Evolutionary conservation across 2,329 filamentous ascomycete genomes (phyloP), one percentile per base, ranked within the genome.

Genomic region (Elsinoe ampelina): DNA sequence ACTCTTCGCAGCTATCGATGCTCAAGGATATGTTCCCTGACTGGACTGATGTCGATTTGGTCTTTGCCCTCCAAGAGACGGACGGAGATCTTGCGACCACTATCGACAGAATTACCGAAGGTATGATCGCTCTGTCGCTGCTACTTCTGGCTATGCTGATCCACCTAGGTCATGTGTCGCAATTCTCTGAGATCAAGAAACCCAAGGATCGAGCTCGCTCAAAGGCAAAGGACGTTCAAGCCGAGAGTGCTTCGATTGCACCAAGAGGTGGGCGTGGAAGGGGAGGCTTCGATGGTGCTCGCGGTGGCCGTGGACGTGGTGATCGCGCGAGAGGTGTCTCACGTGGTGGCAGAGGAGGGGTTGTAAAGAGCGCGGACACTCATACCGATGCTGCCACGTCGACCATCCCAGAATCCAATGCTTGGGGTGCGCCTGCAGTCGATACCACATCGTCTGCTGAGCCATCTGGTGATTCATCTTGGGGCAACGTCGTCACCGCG

Each of bases 11-110:
- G 75, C 81, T 95, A 65, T 78, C 79, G 61, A 83, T 85, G 67
- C 84, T 98, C 71, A 90, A 89, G 76, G 91, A 95, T 72, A 85
- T 97, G 76, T 96, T 95, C 77, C 84, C 89, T 59, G 86, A 90
- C 73, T 97, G 92, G 93, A 92, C 90, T 65, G 89, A 95, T 68
- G 89, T 91, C 72, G 92, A 97, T 72, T 83, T 97, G 62, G 83
- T 97, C 62, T 93, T 93, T 71, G 91, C 91, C 61, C 80, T 98
- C 59, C 84, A 95, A 72, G 93, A 98, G 77, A 86, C 85, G 57
- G 81, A 88, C 66, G 88, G 87, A 66, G 87, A 78, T 72, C 78
- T 89, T 66, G 81, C 86, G 64, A 74, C 81, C 65, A 83, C 87
- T 63, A 86, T 88, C 68, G 84, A 86, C 66, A 84, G 84, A 72